phyloP scores from a whole-genome alignment of 768 basidiomycete species.

The Tylopilus felleus region DNA sequence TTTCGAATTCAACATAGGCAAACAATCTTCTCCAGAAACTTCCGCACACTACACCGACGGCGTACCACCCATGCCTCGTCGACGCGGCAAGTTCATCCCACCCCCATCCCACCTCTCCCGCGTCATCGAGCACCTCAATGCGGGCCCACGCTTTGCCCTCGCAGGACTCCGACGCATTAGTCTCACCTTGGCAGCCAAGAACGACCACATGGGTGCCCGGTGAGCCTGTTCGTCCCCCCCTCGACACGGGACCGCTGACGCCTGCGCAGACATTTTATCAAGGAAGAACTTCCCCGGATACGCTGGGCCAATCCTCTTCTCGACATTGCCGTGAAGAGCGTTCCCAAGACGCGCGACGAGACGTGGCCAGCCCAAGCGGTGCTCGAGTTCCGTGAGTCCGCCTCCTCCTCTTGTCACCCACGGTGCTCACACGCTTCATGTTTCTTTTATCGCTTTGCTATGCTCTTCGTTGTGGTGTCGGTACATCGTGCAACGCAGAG shows the following conservation, averaged over 20 bases:
- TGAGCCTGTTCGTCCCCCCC: too few relatives aligned
- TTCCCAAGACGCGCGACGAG: slow-evolving; percentile 51
- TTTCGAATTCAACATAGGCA: slow-evolving; percentile 22
- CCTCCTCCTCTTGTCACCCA: too few relatives aligned
- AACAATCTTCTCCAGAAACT: slow-evolving; percentile 12
- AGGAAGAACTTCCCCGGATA: slow-evolving; percentile 75
- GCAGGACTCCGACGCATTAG: slow-evolving; percentile 48
- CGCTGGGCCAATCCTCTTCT: slow-evolving; percentile 71
- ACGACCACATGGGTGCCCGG: slow-evolving; percentile 78
- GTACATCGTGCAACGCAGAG: slow-evolving; percentile 30
- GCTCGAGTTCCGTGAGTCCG: slow-evolving; percentile 59
- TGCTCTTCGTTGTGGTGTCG: too few relatives aligned
- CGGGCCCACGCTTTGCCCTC: slow-evolving; percentile 49
- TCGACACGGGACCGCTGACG: not conserved
- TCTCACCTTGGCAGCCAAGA: slow-evolving; percentile 51
- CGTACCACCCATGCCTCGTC: slow-evolving; percentile 15
- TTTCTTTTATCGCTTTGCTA: too few relatives aligned
- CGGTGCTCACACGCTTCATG: not conserved
- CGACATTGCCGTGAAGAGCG: slow-evolving; percentile 51
- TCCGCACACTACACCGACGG: not conserved
- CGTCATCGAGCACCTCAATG: slow-evolving; percentile 49
- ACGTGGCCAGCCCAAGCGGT: slow-evolving; percentile 59
- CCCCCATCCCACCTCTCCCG: slow-evolving; percentile 55
- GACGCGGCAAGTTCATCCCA: slow-evolving; percentile 32
- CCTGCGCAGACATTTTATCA: slow-evolving; percentile 63